These are phyloP conservation scores for Paraphoma chrysanthemicola DNA, from an alignment of 2,329 filamentous ascomycete species.

Conservation along the genomic window DNA sequence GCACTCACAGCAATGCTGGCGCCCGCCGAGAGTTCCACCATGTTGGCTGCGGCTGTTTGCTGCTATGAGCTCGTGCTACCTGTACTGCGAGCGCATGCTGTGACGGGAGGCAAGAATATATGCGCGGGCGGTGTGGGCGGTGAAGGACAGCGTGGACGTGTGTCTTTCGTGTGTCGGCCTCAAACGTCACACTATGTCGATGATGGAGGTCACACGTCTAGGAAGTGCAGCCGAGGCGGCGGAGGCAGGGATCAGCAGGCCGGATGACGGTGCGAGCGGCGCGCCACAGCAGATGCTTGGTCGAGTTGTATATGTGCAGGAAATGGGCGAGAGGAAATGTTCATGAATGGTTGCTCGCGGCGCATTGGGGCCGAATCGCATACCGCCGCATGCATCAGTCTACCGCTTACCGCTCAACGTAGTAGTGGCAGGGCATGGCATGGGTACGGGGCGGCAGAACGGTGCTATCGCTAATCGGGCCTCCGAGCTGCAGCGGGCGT, in stretches of 20 bases:
- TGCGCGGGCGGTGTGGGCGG: constrained; percentile 12
- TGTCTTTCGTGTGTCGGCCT: constrained; percentile 10
- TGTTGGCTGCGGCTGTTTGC: constrained; percentile 25
- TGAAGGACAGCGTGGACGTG: constrained; percentile 6
- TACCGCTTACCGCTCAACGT: constrained; percentile 9
- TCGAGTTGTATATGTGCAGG: neutral
- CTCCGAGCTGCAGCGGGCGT: constrained; percentile 25
- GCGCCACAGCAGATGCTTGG: neutral
- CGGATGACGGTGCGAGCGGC: constrained; percentile 36
- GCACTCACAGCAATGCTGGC: constrained; percentile 50
- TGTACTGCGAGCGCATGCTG: constrained; percentile 37
- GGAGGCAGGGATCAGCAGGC: constrained; percentile 36
- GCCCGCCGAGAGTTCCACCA: constrained; percentile 51
- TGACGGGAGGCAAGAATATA: constrained; percentile 8
- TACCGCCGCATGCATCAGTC: constrained; percentile 3
- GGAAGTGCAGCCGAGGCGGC: constrained; percentile 31
- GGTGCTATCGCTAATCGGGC: constrained; percentile 27
- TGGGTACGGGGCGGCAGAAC: constrained; percentile 6
- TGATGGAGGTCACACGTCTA: constrained; percentile 26
- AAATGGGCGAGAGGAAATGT: neutral
- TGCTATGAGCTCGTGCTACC: constrained; percentile 39
- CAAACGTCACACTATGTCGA: constrained; percentile 35
- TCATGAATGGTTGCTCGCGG: neutral
- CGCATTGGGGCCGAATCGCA: neutral
- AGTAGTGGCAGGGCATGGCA: constrained; percentile 11